Evolutionary conservation across 345 rosid genomes (phyloP).

Genomic region (Hirschfeldia incana): DNA sequence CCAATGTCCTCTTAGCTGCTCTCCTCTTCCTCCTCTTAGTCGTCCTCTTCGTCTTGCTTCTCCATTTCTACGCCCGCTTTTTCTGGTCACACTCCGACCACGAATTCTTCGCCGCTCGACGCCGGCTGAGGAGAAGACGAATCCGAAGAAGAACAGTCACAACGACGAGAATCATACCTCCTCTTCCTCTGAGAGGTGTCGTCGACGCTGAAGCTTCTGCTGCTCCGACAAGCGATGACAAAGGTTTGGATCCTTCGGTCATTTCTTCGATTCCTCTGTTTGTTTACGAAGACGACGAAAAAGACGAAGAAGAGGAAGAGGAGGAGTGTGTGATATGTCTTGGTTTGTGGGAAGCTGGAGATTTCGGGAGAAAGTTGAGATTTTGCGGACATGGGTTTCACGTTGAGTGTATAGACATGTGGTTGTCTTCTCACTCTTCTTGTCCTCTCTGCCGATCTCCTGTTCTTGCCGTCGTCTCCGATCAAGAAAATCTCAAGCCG

Average conservation of each 20-base stretch:
- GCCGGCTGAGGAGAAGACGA: conserved; percentile 27
- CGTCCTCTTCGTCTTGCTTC: conserved; percentile 74
- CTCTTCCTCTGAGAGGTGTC: conserved; percentile 34
- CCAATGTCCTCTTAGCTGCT: conserved; percentile 72
- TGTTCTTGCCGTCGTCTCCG: conserved; percentile 19
- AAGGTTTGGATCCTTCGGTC: conserved; percentile 64
- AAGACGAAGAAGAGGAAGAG: conserved; percentile 4
- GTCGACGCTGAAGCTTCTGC: too few relatives aligned
- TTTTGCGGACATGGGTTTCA: conserved; percentile 79
- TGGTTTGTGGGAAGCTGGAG: conserved; percentile 58
- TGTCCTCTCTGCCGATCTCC: conserved; percentile 72
- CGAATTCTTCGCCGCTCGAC: conserved; percentile 33
- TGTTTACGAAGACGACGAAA: conserved; percentile 37
- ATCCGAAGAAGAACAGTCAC: conserved; percentile 38
- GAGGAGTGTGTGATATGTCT: conserved; percentile 79
- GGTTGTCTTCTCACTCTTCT: conserved; percentile 66
- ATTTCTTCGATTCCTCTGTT: conserved; percentile 71
- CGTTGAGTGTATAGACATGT: conserved; percentile 78
- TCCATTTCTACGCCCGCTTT: conserved; percentile 80
- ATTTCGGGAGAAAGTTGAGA: conserved; percentile 55
- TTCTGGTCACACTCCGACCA: conserved; percentile 54
- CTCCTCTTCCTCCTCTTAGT: conserved; percentile 66
- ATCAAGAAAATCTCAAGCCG: conserved; percentile 6
- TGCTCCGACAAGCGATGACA: conserved; percentile 10
- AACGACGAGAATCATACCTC: conserved; percentile 40